Conservation (phyloP, 768 basidiomycete genomes). For the Kwoniella dendrophila region DNA sequence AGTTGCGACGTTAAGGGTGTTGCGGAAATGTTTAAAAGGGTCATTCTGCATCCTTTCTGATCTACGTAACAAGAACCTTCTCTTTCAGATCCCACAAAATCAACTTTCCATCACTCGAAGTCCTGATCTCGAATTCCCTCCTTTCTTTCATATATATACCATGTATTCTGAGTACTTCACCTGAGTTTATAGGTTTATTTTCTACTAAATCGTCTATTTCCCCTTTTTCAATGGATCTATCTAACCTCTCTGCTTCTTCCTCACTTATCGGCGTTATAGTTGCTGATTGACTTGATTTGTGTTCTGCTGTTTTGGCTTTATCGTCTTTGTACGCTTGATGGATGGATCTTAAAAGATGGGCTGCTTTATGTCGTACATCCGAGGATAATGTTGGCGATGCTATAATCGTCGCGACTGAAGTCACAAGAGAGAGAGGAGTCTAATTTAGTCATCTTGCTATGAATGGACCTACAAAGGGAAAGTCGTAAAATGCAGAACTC, state of each 20-base stretch:
- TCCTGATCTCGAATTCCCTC: constrained; percentile 40
- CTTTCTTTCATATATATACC: constrained; percentile 48
- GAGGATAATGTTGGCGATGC: constrained; percentile 48
- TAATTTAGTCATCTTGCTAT: too few species aligned
- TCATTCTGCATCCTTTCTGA: too few species aligned
- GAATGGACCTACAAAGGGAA: neutral
- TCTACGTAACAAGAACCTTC: constrained; percentile 19
- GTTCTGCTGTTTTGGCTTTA: constrained; percentile 22
- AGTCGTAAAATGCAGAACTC: neutral
- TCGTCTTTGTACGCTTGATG: constrained; percentile 41
- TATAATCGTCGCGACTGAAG: constrained; percentile 44
- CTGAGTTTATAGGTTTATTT: constrained; percentile 32
- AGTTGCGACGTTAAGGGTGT: too few species aligned
- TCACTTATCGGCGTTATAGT: constrained; percentile 5
- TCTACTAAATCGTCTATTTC: constrained; percentile 36
- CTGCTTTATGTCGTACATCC: constrained; percentile 45
- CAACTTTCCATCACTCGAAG: constrained; percentile 36
- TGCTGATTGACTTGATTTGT: neutral
- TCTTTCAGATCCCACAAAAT: constrained; percentile 44
- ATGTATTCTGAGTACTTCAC: constrained; percentile 40
- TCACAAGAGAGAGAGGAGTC: too few species aligned
- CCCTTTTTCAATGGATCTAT: constrained; percentile 24
- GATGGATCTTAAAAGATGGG: constrained; percentile 30
- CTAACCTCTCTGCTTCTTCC: constrained; percentile 20
- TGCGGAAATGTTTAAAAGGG: too few species aligned